Base-by-base conservation (phyloP, 345 rosid genomes). In the Eutrema heterophyllum region DNA sequence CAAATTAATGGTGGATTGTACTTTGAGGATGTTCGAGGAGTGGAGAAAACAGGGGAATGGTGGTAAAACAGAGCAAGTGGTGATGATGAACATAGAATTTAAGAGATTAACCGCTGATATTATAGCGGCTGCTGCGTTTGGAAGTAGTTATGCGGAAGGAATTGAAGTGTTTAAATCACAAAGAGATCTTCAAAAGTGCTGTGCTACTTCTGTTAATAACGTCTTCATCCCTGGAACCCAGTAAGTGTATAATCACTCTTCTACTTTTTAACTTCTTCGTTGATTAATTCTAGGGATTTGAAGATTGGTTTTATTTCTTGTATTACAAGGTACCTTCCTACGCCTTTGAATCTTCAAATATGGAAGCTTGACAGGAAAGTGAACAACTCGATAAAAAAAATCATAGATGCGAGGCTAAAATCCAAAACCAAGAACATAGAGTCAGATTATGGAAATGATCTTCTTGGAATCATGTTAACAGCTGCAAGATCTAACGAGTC, bases 61-160 rank as follows among this genome's bases (percentile, higher is more conserved):
- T 21, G 48, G 0, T 5, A 54, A 60, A 60, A 9, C 60, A 8
- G 55, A 8, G 16, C 33, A 48, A 49, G n/a, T 44, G 58, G n/a
- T 85, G 6, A 81, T 79, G 16, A 41, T 81, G 4, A 55, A 44
- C 40, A 62, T 0, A 26, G 80, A 82, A 62, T 81, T 81, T 59
- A 58, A 49, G 43, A 81, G 66, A 45, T 73, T 87, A 27, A 84
- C 86, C 2, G 85, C 82, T 50, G 88, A 82, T 74, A 78, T 84
- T 44, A 82, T 87, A 21, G 81, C 92, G 8, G 80, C 75, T 1
- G 71, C 81, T 30, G 86, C 89, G 21, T 83, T 85, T 77, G 84
- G 87, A 50, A 84, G 82, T n/a, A 81, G 78, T 78, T 83, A 78
- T 16, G 78, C 39, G 0, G 77, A 80, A 60, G 87, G 88, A 10